Percentiles rank a stretch among this genome's conserved stretches.
Conservation (phyloP, 2,329 filamentous ascomycete species). For the Talaromyces sp. region DNA sequence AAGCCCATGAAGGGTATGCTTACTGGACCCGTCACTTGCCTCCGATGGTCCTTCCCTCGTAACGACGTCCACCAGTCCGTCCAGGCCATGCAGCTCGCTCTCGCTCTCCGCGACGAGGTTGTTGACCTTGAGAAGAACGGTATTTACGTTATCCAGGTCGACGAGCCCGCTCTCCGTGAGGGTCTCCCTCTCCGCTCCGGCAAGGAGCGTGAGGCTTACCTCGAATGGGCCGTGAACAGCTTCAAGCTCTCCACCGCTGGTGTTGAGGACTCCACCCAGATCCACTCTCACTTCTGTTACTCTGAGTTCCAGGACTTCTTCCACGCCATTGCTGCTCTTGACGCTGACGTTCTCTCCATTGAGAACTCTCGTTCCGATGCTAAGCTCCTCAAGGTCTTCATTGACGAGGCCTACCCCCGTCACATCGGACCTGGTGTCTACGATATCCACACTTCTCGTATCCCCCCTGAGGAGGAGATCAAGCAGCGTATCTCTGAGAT, state of each 20-base stretch:
- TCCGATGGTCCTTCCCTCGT: slow-evolving; percentile 99
- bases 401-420: slow-evolving; percentile 93
- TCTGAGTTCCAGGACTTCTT: slow-evolving; percentile 99
- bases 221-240: slow-evolving; percentile 94
- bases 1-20: slow-evolving; percentile 99
- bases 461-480: slow-evolving; percentile 97
- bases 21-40: slow-evolving; percentile 96
- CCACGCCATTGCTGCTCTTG: slow-evolving; percentile 97
- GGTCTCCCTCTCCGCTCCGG: slow-evolving; percentile 95
- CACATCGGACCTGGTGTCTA: slow-evolving; percentile 99
- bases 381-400: slow-evolving; percentile 98
- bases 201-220: slow-evolving; percentile 93
- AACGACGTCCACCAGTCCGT: slow-evolving; percentile 99
- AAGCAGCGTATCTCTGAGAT: slow-evolving; percentile 97
- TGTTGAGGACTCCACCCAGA: slow-evolving; percentile 94
- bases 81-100: slow-evolving; percentile 96
- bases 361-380: slow-evolving; percentile 99
- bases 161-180: slow-evolving; percentile 98
- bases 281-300: slow-evolving; percentile 99
- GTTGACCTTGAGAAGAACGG: slow-evolving; percentile 96
- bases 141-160: slow-evolving; percentile 97
- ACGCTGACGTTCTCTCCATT: slow-evolving; percentile 97
- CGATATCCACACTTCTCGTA: slow-evolving; percentile 98
- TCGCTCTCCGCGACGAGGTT: slow-evolving; percentile 97
- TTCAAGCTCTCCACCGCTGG: slow-evolving; percentile 95